Evolutionary conservation across 1,284 basidiomycete genomes (phyloP).

Genomic region (Chalciporus piperatoides): DNA sequence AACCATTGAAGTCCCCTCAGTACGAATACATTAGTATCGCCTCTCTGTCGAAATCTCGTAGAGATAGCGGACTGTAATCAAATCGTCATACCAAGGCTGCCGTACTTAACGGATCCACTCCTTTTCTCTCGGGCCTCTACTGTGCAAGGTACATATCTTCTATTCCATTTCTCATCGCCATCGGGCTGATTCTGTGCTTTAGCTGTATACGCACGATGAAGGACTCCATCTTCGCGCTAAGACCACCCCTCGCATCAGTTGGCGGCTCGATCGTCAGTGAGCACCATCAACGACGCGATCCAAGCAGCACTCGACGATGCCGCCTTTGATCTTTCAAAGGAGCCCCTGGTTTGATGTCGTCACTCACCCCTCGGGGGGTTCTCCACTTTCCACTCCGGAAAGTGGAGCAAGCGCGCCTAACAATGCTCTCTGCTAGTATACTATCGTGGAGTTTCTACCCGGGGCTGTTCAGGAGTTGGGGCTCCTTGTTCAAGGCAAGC

Average conservation of each 20-base stretch:
- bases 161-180: background rate
- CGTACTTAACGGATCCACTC: too few relatives aligned
- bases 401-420: slow-evolving; percentile 40
- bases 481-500: background rate
- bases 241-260: slow-evolving; percentile 40
- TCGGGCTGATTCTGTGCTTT: slow-evolving; percentile 1
- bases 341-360: background rate
- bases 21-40: background rate
- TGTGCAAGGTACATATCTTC: slow-evolving; percentile 42
- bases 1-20: slow-evolving; percentile 12
- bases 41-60: too few relatives aligned
- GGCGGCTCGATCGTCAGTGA: slow-evolving; percentile 42
- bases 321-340: slow-evolving; percentile 47
- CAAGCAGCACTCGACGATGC: slow-evolving; percentile 41
- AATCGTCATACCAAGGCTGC: too few relatives aligned
- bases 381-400: slow-evolving; percentile 25
- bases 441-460: slow-evolving; percentile 25
- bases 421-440: slow-evolving; percentile 41
- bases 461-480: background rate
- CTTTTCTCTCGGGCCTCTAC: slow-evolving; percentile 50
- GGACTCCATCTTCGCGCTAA: slow-evolving; percentile 41
- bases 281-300: slow-evolving; percentile 37
- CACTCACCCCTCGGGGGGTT: background rate
- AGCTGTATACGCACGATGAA: slow-evolving; percentile 53
- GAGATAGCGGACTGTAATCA: too few relatives aligned